Evolutionary conservation across 164 flowering plant genomes (phyloP).

Genomic region (Vitis amurensis): DNA sequence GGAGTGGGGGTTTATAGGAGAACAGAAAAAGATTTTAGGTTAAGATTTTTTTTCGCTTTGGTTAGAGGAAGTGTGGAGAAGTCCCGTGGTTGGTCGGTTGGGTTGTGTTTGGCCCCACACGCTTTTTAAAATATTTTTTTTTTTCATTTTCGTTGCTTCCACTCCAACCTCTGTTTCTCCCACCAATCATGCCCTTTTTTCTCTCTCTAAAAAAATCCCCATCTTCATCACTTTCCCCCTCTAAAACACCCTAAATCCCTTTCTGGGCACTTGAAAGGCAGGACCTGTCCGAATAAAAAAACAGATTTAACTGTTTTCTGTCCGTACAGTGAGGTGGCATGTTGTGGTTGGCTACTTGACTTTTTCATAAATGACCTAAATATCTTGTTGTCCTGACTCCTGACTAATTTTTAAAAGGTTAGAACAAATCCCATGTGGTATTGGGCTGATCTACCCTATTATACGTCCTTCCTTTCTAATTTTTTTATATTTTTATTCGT

Average conservation of each 20-base stretch:
- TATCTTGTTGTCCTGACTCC: no score
- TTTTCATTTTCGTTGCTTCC: constrained; percentile 29
- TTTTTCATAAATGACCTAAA: no score
- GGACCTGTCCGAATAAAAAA: no score
- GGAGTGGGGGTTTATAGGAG: constrained; percentile 26
- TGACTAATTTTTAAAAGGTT: no score
- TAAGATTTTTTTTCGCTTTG: neutral
- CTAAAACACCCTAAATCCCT: neutral
- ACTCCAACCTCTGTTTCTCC: constrained; percentile 22
- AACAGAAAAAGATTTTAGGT: constrained; percentile 17
- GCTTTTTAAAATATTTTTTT: constrained; percentile 7
- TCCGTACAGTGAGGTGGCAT: neutral
- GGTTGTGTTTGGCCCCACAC: constrained; percentile 23
- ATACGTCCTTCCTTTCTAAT: no score
- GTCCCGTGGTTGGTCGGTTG: constrained; percentile 28
- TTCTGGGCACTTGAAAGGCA: no score
- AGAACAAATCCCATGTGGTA: no score
- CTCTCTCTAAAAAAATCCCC: neutral
- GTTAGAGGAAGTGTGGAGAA: constrained; percentile 2
- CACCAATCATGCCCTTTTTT: constrained; percentile 1
- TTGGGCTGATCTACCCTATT: no score
- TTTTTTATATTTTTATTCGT: no score
- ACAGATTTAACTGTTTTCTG: neutral
- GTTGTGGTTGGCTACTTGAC: no score
- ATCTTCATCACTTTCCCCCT: neutral